Base-by-base conservation (phyloP, 2,329 filamentous ascomycete species). In the Chaetomium olivaceum region DNA sequence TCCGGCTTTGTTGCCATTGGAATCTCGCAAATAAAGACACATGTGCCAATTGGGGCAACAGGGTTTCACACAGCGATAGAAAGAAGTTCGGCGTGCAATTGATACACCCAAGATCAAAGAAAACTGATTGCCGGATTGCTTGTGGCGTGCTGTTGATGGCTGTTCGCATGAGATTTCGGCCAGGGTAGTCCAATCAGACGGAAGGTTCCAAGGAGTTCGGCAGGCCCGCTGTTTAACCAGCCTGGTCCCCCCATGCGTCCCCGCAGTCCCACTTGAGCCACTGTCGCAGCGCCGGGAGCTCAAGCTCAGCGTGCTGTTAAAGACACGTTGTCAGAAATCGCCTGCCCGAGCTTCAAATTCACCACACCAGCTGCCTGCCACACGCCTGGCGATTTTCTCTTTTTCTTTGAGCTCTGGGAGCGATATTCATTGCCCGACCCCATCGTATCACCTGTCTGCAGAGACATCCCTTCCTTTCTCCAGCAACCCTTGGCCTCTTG, bases 321-420 rank as follows among this genome's bases (percentile, higher is more conserved):
- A 71, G 69, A 73, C 71, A 73, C 71, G 71, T 72, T 73, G 71
- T 73, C 71, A 69, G 67, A 67, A 67, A 64, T 64, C 66, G 58
- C 54, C 64, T 33, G 58, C 67, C 39, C 58, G 61, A 62, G 63
- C 69, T 67, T 67, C 66, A 68, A 70, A 71, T 69, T 70, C 68
- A 68, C 60, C 64, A 68, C 67, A 46, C 48, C 58, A 63, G 65
- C 67, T 68, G 68, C 66, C 67, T 50, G 23, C 62, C 52, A 61
- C 51, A n/a, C 46, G 39, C 52, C 67, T 63, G 66, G 54, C 55
- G 65, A 58, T 55, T 71, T 64, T 68, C 64, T 71, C 72, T 71
- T 73, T 73, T 73, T 74, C 72, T 68, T 73, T 72, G 72, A 76
- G 78, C 77, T 78, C 74, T 77, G 76, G 76, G 75, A 79, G 76